These are phyloP conservation scores for Allomyces arbusculus DNA, from an alignment of 192 early-diverging fungal genomes.

Conservation along the genomic window DNA sequence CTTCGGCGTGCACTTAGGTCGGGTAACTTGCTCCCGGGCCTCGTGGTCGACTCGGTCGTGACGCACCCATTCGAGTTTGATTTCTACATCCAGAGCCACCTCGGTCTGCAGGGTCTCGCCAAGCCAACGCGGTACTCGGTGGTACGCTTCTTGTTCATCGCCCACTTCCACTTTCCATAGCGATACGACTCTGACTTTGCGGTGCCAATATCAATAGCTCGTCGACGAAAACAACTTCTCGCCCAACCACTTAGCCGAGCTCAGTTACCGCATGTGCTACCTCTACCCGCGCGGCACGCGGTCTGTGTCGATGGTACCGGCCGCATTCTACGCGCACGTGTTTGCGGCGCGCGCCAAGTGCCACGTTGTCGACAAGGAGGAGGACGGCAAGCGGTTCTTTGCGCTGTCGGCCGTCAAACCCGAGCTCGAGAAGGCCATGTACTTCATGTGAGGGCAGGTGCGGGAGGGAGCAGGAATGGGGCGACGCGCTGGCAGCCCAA, in stretches of 20 bases:
- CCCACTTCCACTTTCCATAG: background rate
- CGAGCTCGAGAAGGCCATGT: slow-evolving; percentile 30
- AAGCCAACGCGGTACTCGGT: slow-evolving; percentile 23
- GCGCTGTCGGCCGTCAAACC: slow-evolving; percentile 16
- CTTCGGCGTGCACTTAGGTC: slow-evolving; percentile 4
- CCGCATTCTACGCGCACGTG: slow-evolving; percentile 25
- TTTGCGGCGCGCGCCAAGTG: slow-evolving; percentile 18
- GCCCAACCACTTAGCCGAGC: slow-evolving; percentile 17
- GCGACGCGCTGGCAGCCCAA: no score
- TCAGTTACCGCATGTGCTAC: slow-evolving; percentile 14
- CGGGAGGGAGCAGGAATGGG: no score
- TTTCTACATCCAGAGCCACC: slow-evolving; percentile 33
- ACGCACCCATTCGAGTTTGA: slow-evolving; percentile 67
- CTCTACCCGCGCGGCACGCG: slow-evolving; percentile 15
- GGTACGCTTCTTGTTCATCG: slow-evolving; percentile 3
- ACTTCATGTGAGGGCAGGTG: slow-evolving; percentile 18
- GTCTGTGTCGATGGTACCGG: slow-evolving; percentile 23
- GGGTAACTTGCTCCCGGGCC: slow-evolving; percentile 69
- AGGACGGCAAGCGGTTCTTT: background rate
- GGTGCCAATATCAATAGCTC: background rate
- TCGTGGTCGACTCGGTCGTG: slow-evolving; percentile 49
- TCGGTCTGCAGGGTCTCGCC: slow-evolving; percentile 18
- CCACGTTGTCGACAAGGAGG: background rate
- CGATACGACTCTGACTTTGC: no score
- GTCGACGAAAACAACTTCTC: slow-evolving; percentile 19